Evolutionary conservation across 495 filamentous ascomycete species (phyloP), one percentile per base, ranked within the genome.

Genomic region (Xylaria venustula): DNA sequence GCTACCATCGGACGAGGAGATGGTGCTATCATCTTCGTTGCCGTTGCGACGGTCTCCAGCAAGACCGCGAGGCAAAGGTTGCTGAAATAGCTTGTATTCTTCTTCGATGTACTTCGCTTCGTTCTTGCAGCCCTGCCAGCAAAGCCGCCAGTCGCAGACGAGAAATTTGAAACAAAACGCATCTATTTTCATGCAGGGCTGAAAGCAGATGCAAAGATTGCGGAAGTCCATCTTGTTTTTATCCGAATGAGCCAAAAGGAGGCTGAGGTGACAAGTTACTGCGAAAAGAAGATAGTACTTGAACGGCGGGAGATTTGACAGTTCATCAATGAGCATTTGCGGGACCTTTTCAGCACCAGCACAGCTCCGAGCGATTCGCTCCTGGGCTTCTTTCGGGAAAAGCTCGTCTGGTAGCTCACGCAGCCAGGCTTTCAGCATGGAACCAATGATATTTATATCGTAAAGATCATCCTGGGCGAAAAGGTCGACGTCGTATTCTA

Each of bases 271-370:
- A 71, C 92, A 96, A 30, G 92, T 97, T 64, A 96, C 94, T 63
- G 92, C 92, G 73, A 96, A 96, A 46, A 97, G 87, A 30, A 97
- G 89, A 67, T 97, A 96, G 75, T 97, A 97, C 74, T 97, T 92
- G 77, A 90, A 96, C 0, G 92, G 92, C 3, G 92, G 88, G 14
- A 97, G 82, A 59, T 88, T 91, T 3, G 92, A 95, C 2, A 97
- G 87, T 72, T 95, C 92, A 57, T 97, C 91, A 64, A 91, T 88
- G 49, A 97, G 81, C 71, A 90, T 63, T 63, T 93, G 88, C 6
- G 92, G 92, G 3, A 90, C 89, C 25, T 81, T 83, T 20, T 87
- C 88, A 44, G 89, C 83, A n/a, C 87, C 87, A 60, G 84, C 83
- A 65, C 90, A 92, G 66, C 91, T 84, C 58, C 83, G 79, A 8